phyloP scores from a whole-genome alignment of 805 yeast species.

The Priceomyces medius region DNA sequence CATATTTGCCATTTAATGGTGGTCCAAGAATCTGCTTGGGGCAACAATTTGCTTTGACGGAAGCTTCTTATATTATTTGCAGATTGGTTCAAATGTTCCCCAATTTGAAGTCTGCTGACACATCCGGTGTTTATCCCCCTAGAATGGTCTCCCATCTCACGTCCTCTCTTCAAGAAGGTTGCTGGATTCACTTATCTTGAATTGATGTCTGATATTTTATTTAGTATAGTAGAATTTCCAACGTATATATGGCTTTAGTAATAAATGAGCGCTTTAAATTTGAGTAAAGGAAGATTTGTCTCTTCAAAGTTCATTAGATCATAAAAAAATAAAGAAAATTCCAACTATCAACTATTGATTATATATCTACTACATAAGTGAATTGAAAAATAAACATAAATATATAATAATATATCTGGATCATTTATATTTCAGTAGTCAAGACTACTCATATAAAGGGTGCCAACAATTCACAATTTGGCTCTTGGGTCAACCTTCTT shows the following conservation, averaged over 20 bases:
- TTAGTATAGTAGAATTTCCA: background rate
- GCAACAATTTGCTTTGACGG: constrained; percentile 41
- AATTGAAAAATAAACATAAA: too few relatives aligned
- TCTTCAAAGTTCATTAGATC: too few relatives aligned
- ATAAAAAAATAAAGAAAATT: too few relatives aligned
- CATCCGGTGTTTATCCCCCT: constrained; percentile 23
- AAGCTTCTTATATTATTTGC: constrained; percentile 30
- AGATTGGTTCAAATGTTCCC: constrained; percentile 33
- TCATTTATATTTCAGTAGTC: too few relatives aligned
- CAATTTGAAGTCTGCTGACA: constrained; percentile 15
- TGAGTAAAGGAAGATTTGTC: background rate
- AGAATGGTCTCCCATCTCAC: constrained; percentile 30
- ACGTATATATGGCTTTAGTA: background rate
- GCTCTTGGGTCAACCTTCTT: constrained; percentile 43
- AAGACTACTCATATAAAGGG: background rate
- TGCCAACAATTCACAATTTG: constrained; percentile 23
- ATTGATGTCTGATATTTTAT: background rate
- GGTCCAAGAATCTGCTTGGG: constrained; percentile 41
- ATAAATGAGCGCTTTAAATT: background rate
- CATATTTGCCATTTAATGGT: constrained; percentile 37
- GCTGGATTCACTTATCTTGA: constrained; percentile 9
- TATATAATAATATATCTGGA: too few relatives aligned
- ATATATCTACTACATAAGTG: too few relatives aligned
- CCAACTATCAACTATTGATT: too few relatives aligned
- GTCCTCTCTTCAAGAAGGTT: constrained; percentile 24